Evolutionary conservation across 2,329 filamentous ascomycete species (phyloP).

Genomic region (Dothistroma septosporum): DNA sequence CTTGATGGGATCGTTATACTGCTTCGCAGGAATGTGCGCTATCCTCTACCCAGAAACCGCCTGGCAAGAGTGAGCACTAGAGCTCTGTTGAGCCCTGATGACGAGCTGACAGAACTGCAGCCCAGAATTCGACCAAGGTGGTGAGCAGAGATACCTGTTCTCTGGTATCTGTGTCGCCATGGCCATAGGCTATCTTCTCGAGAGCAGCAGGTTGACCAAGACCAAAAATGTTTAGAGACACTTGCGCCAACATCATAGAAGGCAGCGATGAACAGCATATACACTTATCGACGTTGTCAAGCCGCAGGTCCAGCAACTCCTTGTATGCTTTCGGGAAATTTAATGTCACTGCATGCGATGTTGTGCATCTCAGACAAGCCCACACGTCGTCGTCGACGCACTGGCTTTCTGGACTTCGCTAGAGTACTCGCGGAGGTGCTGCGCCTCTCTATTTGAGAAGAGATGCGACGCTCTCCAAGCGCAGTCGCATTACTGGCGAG

Average conservation of each 20-base stretch:
- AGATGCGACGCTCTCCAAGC: neutral
- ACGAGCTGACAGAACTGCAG: slow-evolving; percentile 2
- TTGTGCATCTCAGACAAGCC: too few relatives aligned
- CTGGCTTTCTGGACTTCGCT: neutral
- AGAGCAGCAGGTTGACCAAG: slow-evolving; percentile 22
- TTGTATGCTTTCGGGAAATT: too few relatives aligned
- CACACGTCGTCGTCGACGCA: neutral
- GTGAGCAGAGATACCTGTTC: slow-evolving; percentile 37
- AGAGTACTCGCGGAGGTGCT: neutral
- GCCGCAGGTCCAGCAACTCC: too few relatives aligned
- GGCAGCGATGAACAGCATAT: too few relatives aligned
- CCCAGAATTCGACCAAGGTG: slow-evolving; percentile 43
- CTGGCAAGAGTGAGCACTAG: slow-evolving; percentile 36
- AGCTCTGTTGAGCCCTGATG: neutral
- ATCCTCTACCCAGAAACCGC: slow-evolving; percentile 46
- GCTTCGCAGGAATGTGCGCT: slow-evolving; percentile 42
- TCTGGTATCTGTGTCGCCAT: slow-evolving; percentile 22
- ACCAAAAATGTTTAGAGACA: slow-evolving; percentile 15
- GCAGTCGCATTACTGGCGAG: neutral
- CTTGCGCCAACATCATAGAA: too few relatives aligned
- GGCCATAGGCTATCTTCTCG: slow-evolving; percentile 34
- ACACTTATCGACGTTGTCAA: too few relatives aligned
- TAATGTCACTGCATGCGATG: neutral
- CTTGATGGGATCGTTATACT: slow-evolving; percentile 44
- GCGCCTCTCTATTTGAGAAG: neutral